Evolutionary conservation across 2,329 filamentous ascomycete genomes (phyloP).

Genomic region (Endoconidiophora polonica): DNA sequence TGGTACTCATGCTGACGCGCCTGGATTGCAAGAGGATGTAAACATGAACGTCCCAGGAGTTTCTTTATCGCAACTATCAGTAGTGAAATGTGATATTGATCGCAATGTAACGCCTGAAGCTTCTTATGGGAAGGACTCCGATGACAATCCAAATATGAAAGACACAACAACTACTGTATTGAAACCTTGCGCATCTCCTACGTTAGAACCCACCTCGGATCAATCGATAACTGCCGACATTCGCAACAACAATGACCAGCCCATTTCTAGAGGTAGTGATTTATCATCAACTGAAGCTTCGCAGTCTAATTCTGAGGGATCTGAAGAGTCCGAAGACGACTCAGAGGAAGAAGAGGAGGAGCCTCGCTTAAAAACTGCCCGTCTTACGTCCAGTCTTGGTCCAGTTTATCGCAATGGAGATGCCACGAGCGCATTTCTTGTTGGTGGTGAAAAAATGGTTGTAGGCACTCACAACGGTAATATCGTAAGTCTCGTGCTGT

Average conservation of each 20-base stretch:
- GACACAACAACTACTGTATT: background rate
- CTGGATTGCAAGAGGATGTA: background rate
- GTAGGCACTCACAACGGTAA: conserved; percentile 93
- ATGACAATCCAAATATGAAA: background rate
- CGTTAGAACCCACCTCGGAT: too few species aligned
- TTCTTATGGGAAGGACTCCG: background rate
- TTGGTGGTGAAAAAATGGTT: conserved; percentile 94
- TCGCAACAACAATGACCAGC: conserved; percentile 12
- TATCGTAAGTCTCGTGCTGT: conserved; percentile 45
- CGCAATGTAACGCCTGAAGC: background rate
- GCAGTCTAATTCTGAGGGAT: conserved; percentile 22
- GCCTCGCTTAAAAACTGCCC: conserved; percentile 82
- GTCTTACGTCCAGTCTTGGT: conserved; percentile 63
- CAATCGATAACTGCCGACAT: background rate
- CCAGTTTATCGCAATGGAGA: conserved; percentile 86
- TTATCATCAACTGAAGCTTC: background rate
- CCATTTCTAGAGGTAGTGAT: conserved; percentile 9
- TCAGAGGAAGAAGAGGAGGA: conserved; percentile 76
- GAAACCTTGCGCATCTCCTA: too few species aligned
- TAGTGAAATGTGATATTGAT: too few species aligned
- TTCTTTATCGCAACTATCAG: too few species aligned
- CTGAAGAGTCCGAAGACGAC: conserved; percentile 31
- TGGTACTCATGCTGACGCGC: background rate
- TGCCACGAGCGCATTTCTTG: conserved; percentile 78
- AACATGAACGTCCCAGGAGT: too few species aligned